Conservation (phyloP, 768 basidiomycete species). For the Boletus huronensis region DNA sequence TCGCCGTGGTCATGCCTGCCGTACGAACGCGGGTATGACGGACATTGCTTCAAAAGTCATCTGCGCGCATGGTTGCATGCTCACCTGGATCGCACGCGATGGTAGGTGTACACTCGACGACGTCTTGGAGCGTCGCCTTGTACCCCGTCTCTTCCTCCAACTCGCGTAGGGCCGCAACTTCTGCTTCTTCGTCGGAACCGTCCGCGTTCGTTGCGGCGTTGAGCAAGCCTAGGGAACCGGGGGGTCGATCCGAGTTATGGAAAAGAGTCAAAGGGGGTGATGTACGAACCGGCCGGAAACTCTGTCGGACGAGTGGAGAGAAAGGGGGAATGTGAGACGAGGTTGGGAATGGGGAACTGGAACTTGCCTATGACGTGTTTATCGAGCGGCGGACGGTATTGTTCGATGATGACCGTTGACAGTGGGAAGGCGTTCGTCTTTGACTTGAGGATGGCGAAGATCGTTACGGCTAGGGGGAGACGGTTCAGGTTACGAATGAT, state of each 20-base stretch:
- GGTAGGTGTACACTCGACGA: conserved; percentile 61
- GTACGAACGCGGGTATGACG: neutral
- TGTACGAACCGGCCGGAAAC: conserved; percentile 52
- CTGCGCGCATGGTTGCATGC: neutral
- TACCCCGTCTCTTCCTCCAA: conserved; percentile 93
- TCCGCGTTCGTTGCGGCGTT: conserved; percentile 50
- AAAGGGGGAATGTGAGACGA: neutral
- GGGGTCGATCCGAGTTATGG: neutral
- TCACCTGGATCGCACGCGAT: conserved; percentile 71
- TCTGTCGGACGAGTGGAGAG: conserved; percentile 32
- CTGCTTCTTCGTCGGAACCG: conserved; percentile 57
- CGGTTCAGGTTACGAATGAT: neutral
- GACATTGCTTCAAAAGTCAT: neutral
- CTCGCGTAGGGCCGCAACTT: conserved; percentile 80
- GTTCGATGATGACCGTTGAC: conserved; percentile 85
- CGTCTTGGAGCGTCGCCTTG: conserved; percentile 47
- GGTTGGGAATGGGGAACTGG: neutral
- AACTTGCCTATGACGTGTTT: conserved; percentile 66
- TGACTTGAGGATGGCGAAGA: conserved; percentile 77
- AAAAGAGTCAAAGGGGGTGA: conserved; percentile 15
- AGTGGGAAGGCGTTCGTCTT: conserved; percentile 65
- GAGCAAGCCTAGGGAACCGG: conserved; percentile 57
- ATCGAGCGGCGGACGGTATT: conserved; percentile 86
- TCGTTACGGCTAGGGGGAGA: conserved; percentile 64
- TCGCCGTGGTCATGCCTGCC: conserved; percentile 89